phyloP scores from a whole-genome alignment of 2,329 filamentous ascomycete species.

The Byssoonygena ceratinophila region DNA sequence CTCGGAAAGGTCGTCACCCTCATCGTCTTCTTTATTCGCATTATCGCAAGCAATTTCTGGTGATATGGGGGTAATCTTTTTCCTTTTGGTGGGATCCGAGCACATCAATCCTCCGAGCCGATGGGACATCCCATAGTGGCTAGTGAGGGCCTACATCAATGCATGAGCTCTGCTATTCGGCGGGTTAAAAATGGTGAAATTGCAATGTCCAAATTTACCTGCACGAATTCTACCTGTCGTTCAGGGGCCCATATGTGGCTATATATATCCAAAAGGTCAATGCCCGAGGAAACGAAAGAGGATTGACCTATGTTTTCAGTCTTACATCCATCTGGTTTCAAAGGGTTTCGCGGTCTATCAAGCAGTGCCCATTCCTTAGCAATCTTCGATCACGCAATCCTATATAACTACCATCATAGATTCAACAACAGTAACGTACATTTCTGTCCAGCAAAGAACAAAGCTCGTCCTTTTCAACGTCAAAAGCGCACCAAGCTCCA shows the following conservation, averaged over 20 bases:
- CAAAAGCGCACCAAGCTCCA: constrained; percentile 33
- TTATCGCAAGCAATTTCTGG: constrained; percentile 15
- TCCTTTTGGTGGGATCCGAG: constrained; percentile 39
- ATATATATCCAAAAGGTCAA: constrained; percentile 3
- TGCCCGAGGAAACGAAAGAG: not conserved
- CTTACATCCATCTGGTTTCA: constrained; percentile 61
- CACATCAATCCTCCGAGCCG: constrained; percentile 55
- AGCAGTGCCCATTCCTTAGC: not conserved
- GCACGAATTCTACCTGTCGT: constrained; percentile 47
- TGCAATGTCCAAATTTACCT: constrained; percentile 22
- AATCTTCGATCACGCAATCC: not conserved
- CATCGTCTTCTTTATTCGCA: not conserved
- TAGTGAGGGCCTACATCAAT: constrained; percentile 41
- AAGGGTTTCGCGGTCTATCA: constrained; percentile 38
- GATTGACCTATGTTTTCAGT: not conserved
- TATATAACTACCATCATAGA: not conserved
- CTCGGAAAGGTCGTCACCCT: not conserved
- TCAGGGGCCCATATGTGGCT: constrained; percentile 63
- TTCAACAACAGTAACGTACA: constrained; percentile 20
- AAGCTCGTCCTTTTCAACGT: constrained; percentile 30
- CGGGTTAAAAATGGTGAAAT: not conserved
- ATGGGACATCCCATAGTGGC: constrained; percentile 57
- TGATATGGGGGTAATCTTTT: constrained; percentile 18
- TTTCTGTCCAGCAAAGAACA: constrained; percentile 25
- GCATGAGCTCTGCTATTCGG: not conserved